Evolutionary conservation across 768 basidiomycete genomes (phyloP).

Genomic region (Agrocybe pediades): DNA sequence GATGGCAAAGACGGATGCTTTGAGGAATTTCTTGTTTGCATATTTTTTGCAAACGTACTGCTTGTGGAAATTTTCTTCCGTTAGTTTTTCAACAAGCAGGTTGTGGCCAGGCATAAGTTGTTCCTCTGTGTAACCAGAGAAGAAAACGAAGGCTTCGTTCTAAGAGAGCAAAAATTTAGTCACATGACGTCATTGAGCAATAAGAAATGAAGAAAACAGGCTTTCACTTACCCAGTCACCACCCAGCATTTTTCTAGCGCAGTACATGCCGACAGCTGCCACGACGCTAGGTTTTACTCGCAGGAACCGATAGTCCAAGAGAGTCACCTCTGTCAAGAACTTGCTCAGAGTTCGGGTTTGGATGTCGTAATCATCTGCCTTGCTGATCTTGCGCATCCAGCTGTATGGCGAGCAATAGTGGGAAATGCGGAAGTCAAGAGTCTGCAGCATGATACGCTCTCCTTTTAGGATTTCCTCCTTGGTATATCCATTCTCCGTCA

Average conservation of each 20-base stretch:
- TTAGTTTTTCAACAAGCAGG: constrained; percentile 81
- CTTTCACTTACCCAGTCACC: constrained; percentile 87
- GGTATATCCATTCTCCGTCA: constrained; percentile 94
- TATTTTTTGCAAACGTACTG: constrained; percentile 96
- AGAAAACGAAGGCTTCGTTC: constrained; percentile 90
- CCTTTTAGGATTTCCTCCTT: constrained; percentile 98
- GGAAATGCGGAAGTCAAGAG: constrained; percentile 92
- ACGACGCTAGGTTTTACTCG: constrained; percentile 91
- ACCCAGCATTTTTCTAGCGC: constrained; percentile 89
- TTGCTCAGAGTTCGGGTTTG: constrained; percentile 97
- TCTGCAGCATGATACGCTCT: constrained; percentile 94
- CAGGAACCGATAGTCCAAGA: constrained; percentile 91
- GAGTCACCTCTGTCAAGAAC: constrained; percentile 94
- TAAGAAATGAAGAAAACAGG: constrained; percentile 19
- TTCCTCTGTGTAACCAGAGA: constrained; percentile 89
- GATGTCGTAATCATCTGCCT: constrained; percentile 98
- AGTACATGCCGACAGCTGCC: constrained; percentile 98
- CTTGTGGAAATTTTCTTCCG: constrained; percentile 76
- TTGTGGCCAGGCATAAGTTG: constrained; percentile 82
- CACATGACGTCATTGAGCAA: constrained; percentile 30
- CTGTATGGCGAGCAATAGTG: constrained; percentile 99
- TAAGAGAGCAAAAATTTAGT: constrained; percentile 41
- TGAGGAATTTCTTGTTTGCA: constrained; percentile 96
- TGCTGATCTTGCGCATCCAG: constrained; percentile 98
- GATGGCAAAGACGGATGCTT: constrained; percentile 79